Evolutionary conservation across 1,139 yeast genomes (phyloP).

Genomic region (Blastobotrys persicus): DNA sequence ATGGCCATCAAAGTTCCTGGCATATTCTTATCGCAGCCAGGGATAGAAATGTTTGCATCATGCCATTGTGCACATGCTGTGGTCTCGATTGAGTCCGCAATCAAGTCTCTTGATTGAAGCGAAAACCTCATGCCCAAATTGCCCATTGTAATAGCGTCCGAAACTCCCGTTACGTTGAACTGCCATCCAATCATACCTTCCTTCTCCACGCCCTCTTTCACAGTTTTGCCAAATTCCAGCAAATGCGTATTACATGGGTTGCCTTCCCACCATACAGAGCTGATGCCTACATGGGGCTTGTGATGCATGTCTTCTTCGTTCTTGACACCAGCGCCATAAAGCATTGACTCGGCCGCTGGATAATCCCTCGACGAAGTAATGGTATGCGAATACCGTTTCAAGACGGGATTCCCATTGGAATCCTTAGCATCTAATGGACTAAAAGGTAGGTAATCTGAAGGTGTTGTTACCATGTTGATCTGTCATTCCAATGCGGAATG

Average conservation of each 20-base stretch:
- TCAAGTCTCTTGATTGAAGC: conserved; percentile 86
- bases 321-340: conserved; percentile 84
- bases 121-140: conserved; percentile 94
- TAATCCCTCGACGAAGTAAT: conserved; percentile 81
- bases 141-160: conserved; percentile 96
- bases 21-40: conserved; percentile 94
- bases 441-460: conserved; percentile 19
- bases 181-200: conserved; percentile 93
- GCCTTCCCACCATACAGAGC: conserved; percentile 97
- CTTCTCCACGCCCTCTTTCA: conserved; percentile 71
- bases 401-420: conserved; percentile 22
- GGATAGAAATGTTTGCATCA: conserved; percentile 86
- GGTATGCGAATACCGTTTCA: conserved; percentile 73
- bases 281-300: conserved; percentile 91
- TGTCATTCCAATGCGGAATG: too few relatives aligned
- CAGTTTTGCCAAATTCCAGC: conserved; percentile 73
- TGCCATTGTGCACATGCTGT: conserved; percentile 92
- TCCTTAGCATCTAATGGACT: conserved; percentile 14
- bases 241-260: conserved; percentile 96
- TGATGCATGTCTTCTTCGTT: conserved; percentile 58
- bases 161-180: conserved; percentile 90
- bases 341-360: conserved; percentile 93
- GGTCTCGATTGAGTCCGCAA: conserved; percentile 94
- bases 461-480: too few relatives aligned
- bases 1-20: conserved; percentile 94